Base-by-base conservation (phyloP, 345 rosid genomes). In the Isatis tinctoria region DNA sequence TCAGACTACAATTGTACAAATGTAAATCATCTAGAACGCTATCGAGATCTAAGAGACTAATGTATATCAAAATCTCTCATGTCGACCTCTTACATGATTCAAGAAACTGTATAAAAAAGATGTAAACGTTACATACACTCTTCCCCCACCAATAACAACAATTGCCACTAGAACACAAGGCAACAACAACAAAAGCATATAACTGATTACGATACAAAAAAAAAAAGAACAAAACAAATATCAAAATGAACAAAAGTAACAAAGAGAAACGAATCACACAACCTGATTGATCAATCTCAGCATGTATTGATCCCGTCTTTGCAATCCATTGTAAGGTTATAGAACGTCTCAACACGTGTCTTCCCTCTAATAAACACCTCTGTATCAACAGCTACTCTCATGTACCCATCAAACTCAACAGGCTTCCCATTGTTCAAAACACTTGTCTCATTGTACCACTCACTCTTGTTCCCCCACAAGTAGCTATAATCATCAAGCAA, bases 341-440 rank as follows among this genome's bases (percentile, higher is more conserved):
- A 82, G 73, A 95, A 95, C 7, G 99, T 95, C 70, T 95, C 99
- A 1, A 95, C 91, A 0, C 86, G 83, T 0, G 87, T 85, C 80
- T 92, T 92, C 5, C 87, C 97, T 61, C 93, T 79, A 69, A 82
- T 83, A 73, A 90, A 81, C 40, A 92, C 93, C 80, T 92, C 99
- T 0, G 99, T 95, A 70, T 95, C 99, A 72, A 92, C 97, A 17
- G 94, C 97, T 49, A 87, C 99, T 81, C 98, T 85, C 99, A 92
- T 95, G 78, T 88, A 90, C 17, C 98, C 96, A 72, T 95, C 98
- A 67, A 95, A 95, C 67, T 90, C 90, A 14, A 90, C 98, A 0
- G 87, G 85, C 40, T 71, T 82, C 48, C 91, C 96, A 72, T 83
- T 77, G 60, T 88, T 92, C 73, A 95, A 80, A 17, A 74, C 58